phyloP scores from a whole-genome alignment of 352 stramenopile species.

The Phytophthora europaea region DNA sequence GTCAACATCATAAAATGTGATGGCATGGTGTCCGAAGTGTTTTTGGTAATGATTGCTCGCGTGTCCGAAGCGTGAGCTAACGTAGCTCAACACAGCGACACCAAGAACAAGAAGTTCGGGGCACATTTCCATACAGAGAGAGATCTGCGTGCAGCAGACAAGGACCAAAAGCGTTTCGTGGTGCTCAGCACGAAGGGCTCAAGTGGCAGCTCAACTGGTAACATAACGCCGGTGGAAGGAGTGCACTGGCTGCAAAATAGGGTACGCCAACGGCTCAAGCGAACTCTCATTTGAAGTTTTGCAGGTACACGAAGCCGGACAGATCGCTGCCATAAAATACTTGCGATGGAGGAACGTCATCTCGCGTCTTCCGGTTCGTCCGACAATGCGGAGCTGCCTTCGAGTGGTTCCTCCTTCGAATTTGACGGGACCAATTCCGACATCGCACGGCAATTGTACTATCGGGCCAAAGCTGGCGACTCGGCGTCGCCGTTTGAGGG shows the following conservation, averaged over 20 bases:
- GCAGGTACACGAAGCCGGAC: background rate
- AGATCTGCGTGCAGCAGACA: background rate
- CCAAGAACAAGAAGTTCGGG: background rate
- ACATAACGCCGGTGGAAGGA: background rate
- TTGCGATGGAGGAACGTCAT: background rate
- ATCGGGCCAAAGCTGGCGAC: background rate
- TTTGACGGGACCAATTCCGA: slow-evolving; percentile 39
- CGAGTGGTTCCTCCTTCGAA: slow-evolving; percentile 8
- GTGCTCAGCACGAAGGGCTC: slow-evolving; percentile 2
- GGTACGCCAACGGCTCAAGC: background rate
- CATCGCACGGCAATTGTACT: slow-evolving; percentile 12
- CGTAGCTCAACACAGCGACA: background rate
- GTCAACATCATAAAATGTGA: too few relatives aligned
- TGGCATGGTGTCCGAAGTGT: too few relatives aligned
- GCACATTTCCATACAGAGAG: background rate
- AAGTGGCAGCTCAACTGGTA: background rate
- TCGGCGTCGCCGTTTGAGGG: background rate
- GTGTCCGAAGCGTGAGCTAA: background rate
- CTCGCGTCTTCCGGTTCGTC: background rate
- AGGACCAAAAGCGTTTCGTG: slow-evolving; percentile 1
- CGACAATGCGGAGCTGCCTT: background rate
- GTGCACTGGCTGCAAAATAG: background rate
- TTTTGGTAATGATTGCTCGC: background rate
- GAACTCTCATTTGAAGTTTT: background rate
- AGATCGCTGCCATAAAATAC: background rate